Percentiles rank a stretch among this genome's conserved stretches.
phyloP scores from a whole-genome alignment of 257 asterid genomes.

The Rauvolfia tetraphylla region DNA sequence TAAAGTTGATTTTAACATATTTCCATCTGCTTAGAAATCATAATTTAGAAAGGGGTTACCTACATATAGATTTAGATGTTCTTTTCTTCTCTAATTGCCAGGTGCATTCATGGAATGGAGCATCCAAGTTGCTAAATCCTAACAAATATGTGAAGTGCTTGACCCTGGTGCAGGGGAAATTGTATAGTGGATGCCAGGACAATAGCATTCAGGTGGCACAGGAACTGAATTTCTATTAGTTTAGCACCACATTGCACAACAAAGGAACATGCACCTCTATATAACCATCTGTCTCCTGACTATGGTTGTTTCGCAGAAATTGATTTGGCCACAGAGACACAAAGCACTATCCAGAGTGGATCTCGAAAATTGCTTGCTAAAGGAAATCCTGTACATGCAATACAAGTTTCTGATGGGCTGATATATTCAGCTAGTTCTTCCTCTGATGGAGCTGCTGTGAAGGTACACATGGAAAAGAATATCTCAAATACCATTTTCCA shows the following conservation, averaged over 20 bases:
- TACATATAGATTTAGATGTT: not conserved
- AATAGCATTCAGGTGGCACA: slow-evolving; percentile 78
- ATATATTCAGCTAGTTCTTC: slow-evolving; percentile 62
- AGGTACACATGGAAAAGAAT: slow-evolving; percentile 38
- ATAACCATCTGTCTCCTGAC: not conserved
- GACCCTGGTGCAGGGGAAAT: slow-evolving; percentile 59
- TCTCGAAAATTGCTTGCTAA: slow-evolving; percentile 62
- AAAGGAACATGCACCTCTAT: not conserved
- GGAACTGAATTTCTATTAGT: not conserved
- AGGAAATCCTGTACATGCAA: slow-evolving; percentile 54
- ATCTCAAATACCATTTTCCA: not conserved
- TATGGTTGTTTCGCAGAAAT: slow-evolving; percentile 36
- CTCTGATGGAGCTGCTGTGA: slow-evolving; percentile 59
- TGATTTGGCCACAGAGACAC: slow-evolving; percentile 67
- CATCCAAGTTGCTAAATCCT: slow-evolving; percentile 55
- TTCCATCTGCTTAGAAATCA: not conserved
- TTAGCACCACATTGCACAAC: not conserved
- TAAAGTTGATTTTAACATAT: not conserved
- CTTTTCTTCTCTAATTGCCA: slow-evolving; percentile 16
- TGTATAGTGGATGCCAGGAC: slow-evolving; percentile 81
- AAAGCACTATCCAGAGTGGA: slow-evolving; percentile 61
- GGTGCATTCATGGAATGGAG: slow-evolving; percentile 74
- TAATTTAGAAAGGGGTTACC: not conserved
- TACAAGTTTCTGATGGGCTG: slow-evolving; percentile 62
- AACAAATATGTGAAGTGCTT: slow-evolving; percentile 55